These are phyloP conservation scores for Nothophoma quercina DNA, from an alignment of 2,329 filamentous ascomycete species.

Conservation along the genomic window DNA sequence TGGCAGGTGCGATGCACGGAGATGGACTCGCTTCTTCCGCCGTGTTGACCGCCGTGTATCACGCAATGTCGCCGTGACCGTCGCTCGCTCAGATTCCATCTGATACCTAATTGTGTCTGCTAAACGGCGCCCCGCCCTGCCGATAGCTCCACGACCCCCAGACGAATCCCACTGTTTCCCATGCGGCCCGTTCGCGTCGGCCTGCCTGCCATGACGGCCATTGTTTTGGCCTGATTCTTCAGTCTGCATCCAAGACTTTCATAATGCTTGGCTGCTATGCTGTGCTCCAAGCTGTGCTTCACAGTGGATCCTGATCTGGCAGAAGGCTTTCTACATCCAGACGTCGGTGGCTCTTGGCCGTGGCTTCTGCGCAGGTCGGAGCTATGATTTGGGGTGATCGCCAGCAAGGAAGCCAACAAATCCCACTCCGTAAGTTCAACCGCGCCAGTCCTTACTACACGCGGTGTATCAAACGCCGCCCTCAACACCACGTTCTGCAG, in stretches of 20 bases:
- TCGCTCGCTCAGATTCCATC: conserved; percentile 4
- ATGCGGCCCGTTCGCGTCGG: conserved; percentile 12
- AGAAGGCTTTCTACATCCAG: conserved; percentile 16
- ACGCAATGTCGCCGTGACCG: conserved; percentile 14
- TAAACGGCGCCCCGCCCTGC: conserved; percentile 10
- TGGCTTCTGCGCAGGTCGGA: conserved; percentile 5
- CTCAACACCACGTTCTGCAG: conserved; percentile 32
- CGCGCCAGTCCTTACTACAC: conserved; percentile 19
- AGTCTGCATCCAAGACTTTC: conserved; percentile 23
- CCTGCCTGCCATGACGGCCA: conserved; percentile 13
- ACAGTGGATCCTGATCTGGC: conserved; percentile 17
- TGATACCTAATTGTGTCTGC: conserved; percentile 11
- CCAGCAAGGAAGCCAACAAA: conserved; percentile 16
- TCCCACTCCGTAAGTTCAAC: conserved; percentile 23
- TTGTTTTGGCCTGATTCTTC: conserved; percentile 28
- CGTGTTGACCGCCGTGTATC: conserved; percentile 10
- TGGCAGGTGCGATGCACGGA: conserved; percentile 4
- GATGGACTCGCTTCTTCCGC: background rate
- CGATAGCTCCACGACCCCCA: conserved; percentile 17
- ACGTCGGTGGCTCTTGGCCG: conserved; percentile 15
- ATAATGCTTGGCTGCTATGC: conserved; percentile 35
- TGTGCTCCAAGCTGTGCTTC: conserved; percentile 24
- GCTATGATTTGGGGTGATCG: conserved; percentile 22
- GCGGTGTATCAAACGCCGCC: conserved; percentile 28
- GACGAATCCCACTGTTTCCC: conserved; percentile 6